Evolutionary conservation across 164 flowering plant species (phyloP), one percentile per base, ranked within the genome.

Genomic region (Nelumbo lutea): DNA sequence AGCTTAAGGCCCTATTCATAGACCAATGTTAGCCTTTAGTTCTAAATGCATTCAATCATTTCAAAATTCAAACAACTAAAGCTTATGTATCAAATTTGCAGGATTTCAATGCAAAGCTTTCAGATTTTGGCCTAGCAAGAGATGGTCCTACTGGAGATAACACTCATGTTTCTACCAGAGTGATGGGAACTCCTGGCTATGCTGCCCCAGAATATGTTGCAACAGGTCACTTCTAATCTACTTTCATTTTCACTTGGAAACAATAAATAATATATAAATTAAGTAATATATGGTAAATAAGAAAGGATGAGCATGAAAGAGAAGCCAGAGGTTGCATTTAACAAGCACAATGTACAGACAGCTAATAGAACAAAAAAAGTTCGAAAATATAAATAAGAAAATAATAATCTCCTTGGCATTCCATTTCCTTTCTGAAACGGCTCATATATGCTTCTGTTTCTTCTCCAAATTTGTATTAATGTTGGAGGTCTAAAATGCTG

Each of bases 191-290:
- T 60, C 83, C 78, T n/a, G 98, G 98, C 42, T 92, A 92, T 77
- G 94, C 98, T 70, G 96, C 98, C 9, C 98, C 96, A 5, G 98
- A 92, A 77, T 90, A 92, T 73, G 83, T 92, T 1, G 92, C 94
- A 11, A 85, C 97, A 79, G 97, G 97, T 88, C n/a, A 61, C 69
- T 42, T 42, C 55, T 69, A 65, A 27, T 27, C 27, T 59, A 9
- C 62, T 59, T 58, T 56, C 62, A 27, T 27, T 27, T 27, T 27
- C 27, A 27, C 27, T 27, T 27, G 27, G 27, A 27, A 27, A 27
- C 27, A 27, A 27, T 27, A 27, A 27, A 27, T 27, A 27, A 27
- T 27, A 27, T 27, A 27, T 27, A 27, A 27, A 27, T 27, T 27
- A 27, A 27, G 0, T 27, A 27, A 27, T 27, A 27, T 27, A 27